Conservation (phyloP, 2,329 filamentous ascomycete species). For the Colletotrichum neosansevieriae region DNA sequence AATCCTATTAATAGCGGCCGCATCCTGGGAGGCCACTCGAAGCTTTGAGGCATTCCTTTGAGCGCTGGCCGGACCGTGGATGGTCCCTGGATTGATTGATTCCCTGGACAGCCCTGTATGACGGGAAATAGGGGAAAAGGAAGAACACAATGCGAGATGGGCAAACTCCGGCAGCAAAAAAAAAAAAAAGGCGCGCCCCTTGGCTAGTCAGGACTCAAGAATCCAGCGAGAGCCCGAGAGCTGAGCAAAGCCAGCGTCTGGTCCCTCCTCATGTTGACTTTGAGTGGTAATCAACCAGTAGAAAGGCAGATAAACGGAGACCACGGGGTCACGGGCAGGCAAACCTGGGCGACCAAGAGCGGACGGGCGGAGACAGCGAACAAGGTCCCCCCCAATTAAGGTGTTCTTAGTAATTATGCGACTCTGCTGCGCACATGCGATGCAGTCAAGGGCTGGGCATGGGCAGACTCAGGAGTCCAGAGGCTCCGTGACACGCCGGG, state of each 20-base stretch:
- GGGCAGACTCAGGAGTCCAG: no score
- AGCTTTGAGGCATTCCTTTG: constrained; percentile 10
- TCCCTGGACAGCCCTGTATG: constrained; percentile 21
- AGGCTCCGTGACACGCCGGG: constrained; percentile 12
- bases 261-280: not conserved
- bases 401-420: constrained; percentile 34
- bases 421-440: constrained; percentile 11
- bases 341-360: not conserved
- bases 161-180: constrained; percentile 8
- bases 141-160: constrained; percentile 2
- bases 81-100: not conserved
- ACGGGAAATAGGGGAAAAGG: constrained; percentile 13
- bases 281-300: not conserved
- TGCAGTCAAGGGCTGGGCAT: constrained; percentile 13
- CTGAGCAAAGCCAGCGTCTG: not conserved
- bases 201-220: not conserved
- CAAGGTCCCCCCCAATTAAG: constrained; percentile 20
- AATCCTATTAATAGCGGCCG: constrained; percentile 39
- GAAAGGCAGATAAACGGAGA: not conserved
- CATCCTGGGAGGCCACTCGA: constrained; percentile 24
- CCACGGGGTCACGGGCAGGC: not conserved
- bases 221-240: constrained; percentile 3
- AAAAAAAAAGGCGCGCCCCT: not conserved
- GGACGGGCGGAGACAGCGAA: constrained; percentile 24
- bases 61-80: constrained; percentile 1